These are phyloP conservation scores for Alternaria infectoria DNA, from an alignment of 2,329 filamentous ascomycete species.

Conservation along the genomic window DNA sequence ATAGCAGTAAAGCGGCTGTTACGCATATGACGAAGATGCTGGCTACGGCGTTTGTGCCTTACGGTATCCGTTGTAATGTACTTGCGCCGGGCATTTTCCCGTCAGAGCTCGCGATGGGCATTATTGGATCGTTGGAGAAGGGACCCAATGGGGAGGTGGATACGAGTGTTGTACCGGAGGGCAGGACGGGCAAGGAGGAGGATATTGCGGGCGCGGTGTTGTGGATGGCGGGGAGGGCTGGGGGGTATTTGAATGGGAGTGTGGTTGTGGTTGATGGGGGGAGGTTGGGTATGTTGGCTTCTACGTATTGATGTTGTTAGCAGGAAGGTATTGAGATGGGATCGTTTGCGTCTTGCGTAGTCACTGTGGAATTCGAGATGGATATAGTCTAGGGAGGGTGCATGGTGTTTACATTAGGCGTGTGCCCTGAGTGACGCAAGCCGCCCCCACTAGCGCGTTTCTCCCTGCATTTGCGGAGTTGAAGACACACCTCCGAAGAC, in stretches of 20 bases:
- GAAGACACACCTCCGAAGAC: constrained; percentile 27
- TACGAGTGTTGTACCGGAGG: constrained; percentile 54
- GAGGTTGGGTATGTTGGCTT: constrained; percentile 62
- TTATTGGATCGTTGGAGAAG: constrained; percentile 8
- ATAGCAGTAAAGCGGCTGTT: constrained; percentile 53
- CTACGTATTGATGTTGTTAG: constrained; percentile 54
- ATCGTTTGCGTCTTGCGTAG: neutral
- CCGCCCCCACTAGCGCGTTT: neutral
- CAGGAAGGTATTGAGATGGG: neutral
- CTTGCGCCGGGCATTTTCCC: constrained; percentile 54
- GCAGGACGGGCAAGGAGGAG: constrained; percentile 64
- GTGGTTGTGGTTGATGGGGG: constrained; percentile 69
- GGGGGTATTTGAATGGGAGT: constrained; percentile 70
- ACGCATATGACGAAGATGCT: constrained; percentile 59
- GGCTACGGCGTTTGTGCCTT: constrained; percentile 50
- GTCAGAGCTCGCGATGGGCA: constrained; percentile 23
- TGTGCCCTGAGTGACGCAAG: neutral
- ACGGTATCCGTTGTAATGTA: constrained; percentile 57
- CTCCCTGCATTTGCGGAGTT: constrained; percentile 26
- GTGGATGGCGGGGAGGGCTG: constrained; percentile 69
- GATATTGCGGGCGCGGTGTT: constrained; percentile 71
- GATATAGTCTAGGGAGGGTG: neutral
- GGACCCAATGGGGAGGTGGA: constrained; percentile 3
- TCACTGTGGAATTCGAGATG: neutral
- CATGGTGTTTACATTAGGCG: neutral